Evolutionary conservation across 495 filamentous ascomycete genomes (phyloP).

Genomic region (Penicillium antarcticum): DNA sequence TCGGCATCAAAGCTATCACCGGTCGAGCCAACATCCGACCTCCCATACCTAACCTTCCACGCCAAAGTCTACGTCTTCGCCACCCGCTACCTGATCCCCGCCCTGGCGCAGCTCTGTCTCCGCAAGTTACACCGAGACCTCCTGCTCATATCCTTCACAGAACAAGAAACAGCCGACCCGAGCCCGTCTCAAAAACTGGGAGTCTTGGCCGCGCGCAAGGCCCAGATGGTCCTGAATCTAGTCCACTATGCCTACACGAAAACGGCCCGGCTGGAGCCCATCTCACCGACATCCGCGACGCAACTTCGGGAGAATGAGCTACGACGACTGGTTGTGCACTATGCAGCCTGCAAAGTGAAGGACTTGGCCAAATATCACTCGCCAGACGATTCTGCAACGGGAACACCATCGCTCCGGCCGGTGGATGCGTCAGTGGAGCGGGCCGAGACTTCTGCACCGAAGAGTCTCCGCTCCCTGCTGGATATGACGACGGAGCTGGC

Average conservation of each 20-base stretch:
- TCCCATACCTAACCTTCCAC: slow-evolving; percentile 45
- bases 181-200: slow-evolving; percentile 13
- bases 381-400: slow-evolving; percentile 26
- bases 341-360: slow-evolving; percentile 44
- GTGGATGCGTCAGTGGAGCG: slow-evolving; percentile 16
- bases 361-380: slow-evolving; percentile 38
- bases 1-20: slow-evolving; percentile 4
- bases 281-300: slow-evolving; percentile 40
- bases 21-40: slow-evolving; percentile 13
- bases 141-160: slow-evolving; percentile 27
- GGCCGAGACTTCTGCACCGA: slow-evolving; percentile 20
- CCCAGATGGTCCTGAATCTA: slow-evolving; percentile 38
- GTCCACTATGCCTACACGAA: slow-evolving; percentile 42
- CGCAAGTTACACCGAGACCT: slow-evolving; percentile 40
- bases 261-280: slow-evolving; percentile 42
- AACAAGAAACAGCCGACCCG: slow-evolving; percentile 8
- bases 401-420: slow-evolving; percentile 18
- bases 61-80: slow-evolving; percentile 49
- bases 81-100: slow-evolving; percentile 42
- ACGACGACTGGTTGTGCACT: slow-evolving; percentile 41
- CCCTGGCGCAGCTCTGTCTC: slow-evolving; percentile 43
- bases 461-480: slow-evolving; percentile 33
- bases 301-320: slow-evolving; percentile 46
- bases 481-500: slow-evolving; percentile 42
- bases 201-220: slow-evolving; percentile 25